A percentile compares a stretch with the other conserved stretches of the same genome.
Evolutionary conservation across 495 filamentous ascomycete species (phyloP).

Genomic region (Elasticomyces elasticus): DNA sequence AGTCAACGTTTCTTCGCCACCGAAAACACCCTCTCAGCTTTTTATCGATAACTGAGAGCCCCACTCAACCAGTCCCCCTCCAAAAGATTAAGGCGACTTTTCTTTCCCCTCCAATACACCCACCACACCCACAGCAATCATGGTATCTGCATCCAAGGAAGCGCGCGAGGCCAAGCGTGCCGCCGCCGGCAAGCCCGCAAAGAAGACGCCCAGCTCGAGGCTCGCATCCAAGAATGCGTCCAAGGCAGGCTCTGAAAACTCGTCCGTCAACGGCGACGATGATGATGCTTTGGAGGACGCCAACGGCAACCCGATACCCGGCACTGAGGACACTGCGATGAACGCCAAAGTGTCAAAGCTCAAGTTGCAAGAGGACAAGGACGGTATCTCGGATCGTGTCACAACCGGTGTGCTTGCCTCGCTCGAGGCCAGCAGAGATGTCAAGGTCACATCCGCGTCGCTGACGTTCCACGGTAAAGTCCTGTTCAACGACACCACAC

Average conservation of each 20-base stretch:
- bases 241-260: slow-evolving; percentile 37
- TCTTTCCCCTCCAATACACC: background rate
- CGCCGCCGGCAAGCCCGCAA: slow-evolving; percentile 46
- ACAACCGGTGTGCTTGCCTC: slow-evolving; percentile 95
- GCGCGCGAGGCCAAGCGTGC: slow-evolving; percentile 93
- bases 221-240: slow-evolving; percentile 55
- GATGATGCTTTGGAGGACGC: slow-evolving; percentile 49
- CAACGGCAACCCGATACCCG: slow-evolving; percentile 46
- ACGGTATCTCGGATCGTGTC: slow-evolving; percentile 93
- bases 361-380: slow-evolving; percentile 82
- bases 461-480: slow-evolving; percentile 97
- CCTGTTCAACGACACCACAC: slow-evolving; percentile 80
- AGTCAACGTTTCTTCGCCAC: background rate
- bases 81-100: background rate
- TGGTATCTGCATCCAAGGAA: slow-evolving; percentile 95
- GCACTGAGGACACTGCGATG: slow-evolving; percentile 55
- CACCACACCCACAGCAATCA: slow-evolving; percentile 30
- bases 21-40: background rate
- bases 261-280: slow-evolving; percentile 61
- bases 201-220: slow-evolving; percentile 48
- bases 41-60: slow-evolving; percentile 1
- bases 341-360: slow-evolving; percentile 74
- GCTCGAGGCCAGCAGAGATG: slow-evolving; percentile 70
- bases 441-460: slow-evolving; percentile 89
- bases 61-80: background rate